Conservation (phyloP, 371 early-diverging fungal species). For the Mortierella sp. region DNA sequence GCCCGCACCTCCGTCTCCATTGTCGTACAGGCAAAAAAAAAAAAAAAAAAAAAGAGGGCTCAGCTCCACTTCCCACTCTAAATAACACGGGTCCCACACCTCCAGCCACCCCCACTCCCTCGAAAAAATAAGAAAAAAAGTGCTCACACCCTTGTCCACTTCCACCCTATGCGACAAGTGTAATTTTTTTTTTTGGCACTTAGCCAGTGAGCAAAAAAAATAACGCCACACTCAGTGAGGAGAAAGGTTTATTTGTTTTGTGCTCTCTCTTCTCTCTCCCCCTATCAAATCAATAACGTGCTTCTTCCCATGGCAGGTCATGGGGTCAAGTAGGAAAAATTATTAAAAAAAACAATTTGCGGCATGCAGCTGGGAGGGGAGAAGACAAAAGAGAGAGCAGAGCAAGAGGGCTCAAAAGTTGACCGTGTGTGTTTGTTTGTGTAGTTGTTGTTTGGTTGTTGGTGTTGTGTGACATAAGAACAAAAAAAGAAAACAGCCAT, state of each 20-base stretch:
- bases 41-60: too few relatives aligned
- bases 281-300: constrained; percentile 4
- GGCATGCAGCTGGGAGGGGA: background rate
- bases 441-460: background rate
- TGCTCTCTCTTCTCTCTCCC: background rate
- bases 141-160: background rate
- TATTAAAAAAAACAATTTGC: background rate
- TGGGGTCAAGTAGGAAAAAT: background rate
- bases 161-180: too few relatives aligned
- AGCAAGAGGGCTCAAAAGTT: background rate
- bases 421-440: background rate
- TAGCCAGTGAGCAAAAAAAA: background rate
- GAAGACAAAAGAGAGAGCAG: background rate
- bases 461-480: constrained; percentile 3
- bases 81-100: too few relatives aligned
- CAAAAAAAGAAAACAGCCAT: background rate
- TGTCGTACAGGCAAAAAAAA: too few relatives aligned
- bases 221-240: constrained; percentile 5
- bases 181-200: background rate
- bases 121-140: background rate
- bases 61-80: too few relatives aligned
- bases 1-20: too few relatives aligned
- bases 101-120: background rate
- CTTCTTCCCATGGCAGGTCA: constrained; percentile 1
- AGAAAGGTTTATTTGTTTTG: background rate